phyloP scores from a whole-genome alignment of 306 rosid genomes.

The Amphicarpaea edgeworthii region DNA sequence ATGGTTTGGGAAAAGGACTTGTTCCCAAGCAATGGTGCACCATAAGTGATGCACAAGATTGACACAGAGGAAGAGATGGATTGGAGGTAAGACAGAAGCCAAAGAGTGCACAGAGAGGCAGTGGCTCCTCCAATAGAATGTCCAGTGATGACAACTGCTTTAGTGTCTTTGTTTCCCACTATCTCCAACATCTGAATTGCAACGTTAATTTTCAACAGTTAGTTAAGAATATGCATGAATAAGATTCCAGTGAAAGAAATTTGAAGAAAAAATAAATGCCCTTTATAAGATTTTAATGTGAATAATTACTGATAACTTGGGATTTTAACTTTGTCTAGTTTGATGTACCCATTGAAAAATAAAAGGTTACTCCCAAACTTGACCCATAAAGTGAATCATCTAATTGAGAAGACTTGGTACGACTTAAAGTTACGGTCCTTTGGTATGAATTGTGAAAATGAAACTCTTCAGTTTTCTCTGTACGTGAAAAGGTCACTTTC shows the following conservation, averaged over 20 bases:
- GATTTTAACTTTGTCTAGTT: constrained; percentile 8
- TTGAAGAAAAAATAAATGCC: constrained; percentile 7
- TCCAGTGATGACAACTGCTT: constrained; percentile 83
- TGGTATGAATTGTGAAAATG: neutral
- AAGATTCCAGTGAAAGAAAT: constrained; percentile 9
- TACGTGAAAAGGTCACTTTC: neutral
- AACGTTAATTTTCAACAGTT: constrained; percentile 31
- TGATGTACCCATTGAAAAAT: neutral
- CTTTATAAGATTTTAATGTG: constrained; percentile 6
- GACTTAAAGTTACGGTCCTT: neutral
- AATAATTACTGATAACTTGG: constrained; percentile 3
- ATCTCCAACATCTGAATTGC: constrained; percentile 60
- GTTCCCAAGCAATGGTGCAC: constrained; percentile 85
- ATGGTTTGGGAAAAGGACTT: constrained; percentile 68
- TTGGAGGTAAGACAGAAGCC: constrained; percentile 73
- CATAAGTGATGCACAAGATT: constrained; percentile 78
- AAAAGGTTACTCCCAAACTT: neutral
- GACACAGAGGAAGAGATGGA: constrained; percentile 48
- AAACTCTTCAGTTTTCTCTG: neutral
- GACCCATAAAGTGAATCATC: neutral
- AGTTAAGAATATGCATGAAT: constrained; percentile 32
- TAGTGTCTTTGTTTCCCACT: constrained; percentile 53
- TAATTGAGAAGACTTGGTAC: neutral
- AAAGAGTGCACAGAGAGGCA: constrained; percentile 78
- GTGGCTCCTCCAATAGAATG: constrained; percentile 88